Base-by-base conservation (phyloP, 176 grass and related monocot genomes). In the Avena insularis region DNA sequence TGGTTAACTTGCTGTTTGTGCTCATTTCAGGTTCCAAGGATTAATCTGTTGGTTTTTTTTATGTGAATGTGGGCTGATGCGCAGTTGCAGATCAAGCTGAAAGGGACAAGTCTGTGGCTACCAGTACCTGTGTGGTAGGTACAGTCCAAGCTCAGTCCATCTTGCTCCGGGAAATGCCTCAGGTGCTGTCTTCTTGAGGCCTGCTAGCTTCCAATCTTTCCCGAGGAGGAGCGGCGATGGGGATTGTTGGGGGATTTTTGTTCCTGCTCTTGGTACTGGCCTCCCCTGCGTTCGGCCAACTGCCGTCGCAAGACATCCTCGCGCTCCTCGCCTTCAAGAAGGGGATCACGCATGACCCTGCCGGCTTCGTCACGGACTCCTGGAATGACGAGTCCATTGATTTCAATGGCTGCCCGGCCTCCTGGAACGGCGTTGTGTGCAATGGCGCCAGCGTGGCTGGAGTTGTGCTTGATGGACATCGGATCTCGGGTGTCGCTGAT, bases 261-360 rank as follows among this genome's bases (percentile, higher is more conserved):
- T 8, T 94, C n/a, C 35, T 99, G 73, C 80, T 96, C 47, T 53
- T 96, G 55, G 63, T 93, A 25, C 67, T 92, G 57, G 82, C 20
- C 0, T 55, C 79, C 86, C 92, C 91, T 75, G 93, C 83, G 5
- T 81, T 89, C 17, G 94, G 71, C 10, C 97, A 99, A 81, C 91
- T 99, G 64, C 97, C 97, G 7, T 99, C 97, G 1, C 87, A 92
- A 75, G 97, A 95, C 60, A 94, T 96, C 60, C 91, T 99, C 0
- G 97, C 92, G 3, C 94, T 99, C 4, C 97, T 99, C 2, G 92
- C 89, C 1, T 99, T 99, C 90, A 99, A 99, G 94, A 99, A 99
- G 86, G 91, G 97, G 33, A 94, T 99, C 84, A 90, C 92, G 0
- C 94, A 90, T 38, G 97, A 99, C 81, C 97, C 97, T 0, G 69